Percentiles rank a stretch among this genome's conserved stretches.
These are phyloP conservation scores for Ophiocordyceps sinensis DNA, from an alignment of 2,329 filamentous ascomycete genomes.

Conservation along the genomic window DNA sequence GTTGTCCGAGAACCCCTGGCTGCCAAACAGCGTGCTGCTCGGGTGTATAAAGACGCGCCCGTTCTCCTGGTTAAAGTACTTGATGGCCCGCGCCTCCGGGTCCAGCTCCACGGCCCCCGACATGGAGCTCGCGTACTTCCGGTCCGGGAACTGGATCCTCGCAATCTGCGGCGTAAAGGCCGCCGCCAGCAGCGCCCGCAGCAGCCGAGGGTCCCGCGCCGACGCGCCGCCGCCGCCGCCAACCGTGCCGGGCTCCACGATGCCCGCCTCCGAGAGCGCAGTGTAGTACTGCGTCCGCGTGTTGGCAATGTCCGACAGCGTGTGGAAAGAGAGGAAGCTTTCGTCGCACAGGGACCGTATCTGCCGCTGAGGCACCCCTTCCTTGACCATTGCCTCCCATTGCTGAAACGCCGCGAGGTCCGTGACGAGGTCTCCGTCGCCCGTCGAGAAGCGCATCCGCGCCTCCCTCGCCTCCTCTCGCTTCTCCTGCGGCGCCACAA, in stretches of 20 bases:
- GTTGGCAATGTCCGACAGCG: conserved; percentile 74
- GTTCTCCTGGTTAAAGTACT: conserved; percentile 78
- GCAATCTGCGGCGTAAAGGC: conserved; percentile 78
- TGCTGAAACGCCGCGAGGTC: conserved; percentile 73
- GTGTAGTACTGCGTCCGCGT: conserved; percentile 77
- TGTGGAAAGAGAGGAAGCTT: conserved; percentile 73
- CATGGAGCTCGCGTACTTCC: conserved; percentile 80
- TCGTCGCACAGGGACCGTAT: conserved; percentile 67
- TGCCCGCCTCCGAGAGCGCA: conserved; percentile 73
- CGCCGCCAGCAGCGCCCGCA: conserved; percentile 57
- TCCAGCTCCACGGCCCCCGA: conserved; percentile 87
- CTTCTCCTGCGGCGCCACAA: conserved; percentile 69
- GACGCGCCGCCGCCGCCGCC: conserved; percentile 5
- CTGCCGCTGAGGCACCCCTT: conserved; percentile 44
- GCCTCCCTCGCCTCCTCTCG: conserved; percentile 71
- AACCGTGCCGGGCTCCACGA: conserved; percentile 37
- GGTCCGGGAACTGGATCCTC: conserved; percentile 84
- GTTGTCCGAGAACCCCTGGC: conserved; percentile 60
- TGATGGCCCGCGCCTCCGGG: conserved; percentile 81
- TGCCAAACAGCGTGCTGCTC: conserved; percentile 71
- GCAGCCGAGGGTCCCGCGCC: conserved; percentile 29
- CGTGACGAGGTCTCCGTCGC: conserved; percentile 78
- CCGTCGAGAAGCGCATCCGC: conserved; percentile 55
- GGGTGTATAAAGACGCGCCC: conserved; percentile 89
- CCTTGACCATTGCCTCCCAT: conserved; percentile 55